Evolutionary conservation across 2,329 filamentous ascomycete genomes (phyloP), one percentile per base, ranked within the genome.

Genomic region (Pseudogymnoascus sp.): DNA sequence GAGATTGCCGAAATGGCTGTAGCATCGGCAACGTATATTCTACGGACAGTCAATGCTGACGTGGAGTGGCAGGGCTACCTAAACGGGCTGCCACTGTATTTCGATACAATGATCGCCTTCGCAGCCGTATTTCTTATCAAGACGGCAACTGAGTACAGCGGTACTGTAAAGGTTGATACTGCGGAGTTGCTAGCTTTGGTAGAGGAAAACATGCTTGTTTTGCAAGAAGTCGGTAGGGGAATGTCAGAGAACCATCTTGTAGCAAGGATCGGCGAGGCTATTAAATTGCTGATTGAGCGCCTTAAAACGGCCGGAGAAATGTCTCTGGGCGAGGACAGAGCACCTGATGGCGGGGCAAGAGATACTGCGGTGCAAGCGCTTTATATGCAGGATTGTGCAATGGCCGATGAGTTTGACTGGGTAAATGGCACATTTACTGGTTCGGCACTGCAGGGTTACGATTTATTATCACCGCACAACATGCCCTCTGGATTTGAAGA

Each of bases 61-160:
- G 16, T 60, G 3, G 69, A 71, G 34, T 67, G 70, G 16, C 70
- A 69, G 21, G 63, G 65, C 16, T 68, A 64, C 23, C 63, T 72
- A 3, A 66, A 69, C 46, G 71, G 69, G 18, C 68, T 70, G n/a
- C 71, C 71, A 16, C 63, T 67, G 11, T 72, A 72, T 49, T 67
- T 72, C 23, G 64, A 71, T 56, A 69, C 68, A 72, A 38, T 72
- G 70, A 70, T 72, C 23, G 68, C 71, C 2, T 72, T 72, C 60
- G 70, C 71, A 8, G 69, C 67, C 1, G 71, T 73, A 11, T 71
- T 72, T 53, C 59, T 72, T 1, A 62, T 71, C 43, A 70, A 70
- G 42, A 66, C 70, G 3, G 65, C 67, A 4, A 66, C 68, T 8
- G 65, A 65, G 34, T 66, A 63, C 46, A 62, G 62, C 3, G 14